phyloP scores from a whole-genome alignment of 441 rosid genomes.

The Euphorbia celastroides region DNA sequence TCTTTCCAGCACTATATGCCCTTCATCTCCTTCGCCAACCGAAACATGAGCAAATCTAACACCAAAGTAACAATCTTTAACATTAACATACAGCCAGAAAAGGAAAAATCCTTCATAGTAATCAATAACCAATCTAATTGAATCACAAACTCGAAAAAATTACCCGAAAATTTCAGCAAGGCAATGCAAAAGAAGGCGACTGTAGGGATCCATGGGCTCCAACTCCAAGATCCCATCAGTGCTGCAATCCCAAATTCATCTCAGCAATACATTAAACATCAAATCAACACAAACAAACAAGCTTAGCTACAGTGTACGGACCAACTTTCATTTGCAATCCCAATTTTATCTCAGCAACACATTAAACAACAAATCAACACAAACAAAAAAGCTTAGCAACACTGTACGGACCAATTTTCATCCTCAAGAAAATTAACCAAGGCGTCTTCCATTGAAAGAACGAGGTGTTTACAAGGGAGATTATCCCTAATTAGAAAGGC shows the following conservation, averaged over 20 bases:
- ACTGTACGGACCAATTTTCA: neutral
- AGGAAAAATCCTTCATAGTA: neutral
- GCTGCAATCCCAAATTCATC: constrained; percentile 30
- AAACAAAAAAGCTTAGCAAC: neutral
- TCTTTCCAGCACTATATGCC: constrained; percentile 55
- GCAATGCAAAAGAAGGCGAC: constrained; percentile 62
- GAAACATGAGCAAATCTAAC: constrained; percentile 65
- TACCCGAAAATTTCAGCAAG: constrained; percentile 75
- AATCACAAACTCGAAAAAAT: neutral
- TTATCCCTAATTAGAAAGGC: constrained; percentile 62
- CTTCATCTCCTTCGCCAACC: constrained; percentile 57
- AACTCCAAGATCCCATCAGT: constrained; percentile 49
- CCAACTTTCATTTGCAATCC: constrained; percentile 24
- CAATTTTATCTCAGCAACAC: too few relatives aligned
- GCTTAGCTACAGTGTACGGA: neutral
- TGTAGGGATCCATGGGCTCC: constrained; percentile 68
- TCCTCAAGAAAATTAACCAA: constrained; percentile 49
- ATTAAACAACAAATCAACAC: neutral
- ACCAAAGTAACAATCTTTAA: neutral
- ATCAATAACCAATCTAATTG: neutral
- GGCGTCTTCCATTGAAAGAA: constrained; percentile 61
- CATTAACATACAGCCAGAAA: neutral
- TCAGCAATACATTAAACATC: neutral
- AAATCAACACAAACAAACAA: neutral
- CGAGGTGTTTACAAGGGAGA: constrained; percentile 54